Evolutionary conservation across 768 basidiomycete genomes (phyloP).

Genomic region (Boletus tylopilopsis): DNA sequence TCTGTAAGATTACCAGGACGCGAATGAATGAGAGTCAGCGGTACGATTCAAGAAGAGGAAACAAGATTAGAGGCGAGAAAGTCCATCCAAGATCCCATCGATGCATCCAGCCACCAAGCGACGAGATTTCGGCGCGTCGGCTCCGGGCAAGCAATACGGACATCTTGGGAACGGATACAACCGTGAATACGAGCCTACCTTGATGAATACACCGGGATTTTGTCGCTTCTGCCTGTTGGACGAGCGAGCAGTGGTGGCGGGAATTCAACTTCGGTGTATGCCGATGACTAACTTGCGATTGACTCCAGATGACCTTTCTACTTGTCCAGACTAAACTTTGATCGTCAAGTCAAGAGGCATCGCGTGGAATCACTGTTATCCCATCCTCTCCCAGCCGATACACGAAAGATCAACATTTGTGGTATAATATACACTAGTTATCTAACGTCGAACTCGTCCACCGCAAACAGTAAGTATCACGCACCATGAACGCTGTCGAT

Average conservation of each 20-base stretch:
- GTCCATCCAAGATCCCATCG: slow-evolving; percentile 35
- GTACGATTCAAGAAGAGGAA: slow-evolving; percentile 3
- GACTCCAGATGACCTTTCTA: not conserved
- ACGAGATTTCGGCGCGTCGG: slow-evolving; percentile 3
- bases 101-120: slow-evolving; percentile 41
- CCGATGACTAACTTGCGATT: slow-evolving; percentile 11
- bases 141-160: slow-evolving; percentile 1
- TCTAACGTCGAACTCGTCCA: too few relatives aligned
- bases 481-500: slow-evolving; percentile 18
- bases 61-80: slow-evolving; percentile 12
- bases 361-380: not conserved
- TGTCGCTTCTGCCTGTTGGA: slow-evolving; percentile 21
- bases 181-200: slow-evolving; percentile 50
- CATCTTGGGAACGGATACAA: slow-evolving; percentile 6
- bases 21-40: slow-evolving; percentile 14
- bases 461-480: not conserved
- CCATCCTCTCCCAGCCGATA: slow-evolving; percentile 15
- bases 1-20: slow-evolving; percentile 10
- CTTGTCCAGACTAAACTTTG: not conserved
- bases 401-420: slow-evolving; percentile 25
- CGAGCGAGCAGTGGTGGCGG: slow-evolving; percentile 17
- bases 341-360: not conserved
- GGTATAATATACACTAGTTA: slow-evolving; percentile 6
- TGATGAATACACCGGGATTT: slow-evolving; percentile 44
- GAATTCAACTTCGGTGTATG: slow-evolving; percentile 25